Base-by-base conservation (phyloP, 2,329 filamentous ascomycete species). In the Penicillium freii region DNA sequence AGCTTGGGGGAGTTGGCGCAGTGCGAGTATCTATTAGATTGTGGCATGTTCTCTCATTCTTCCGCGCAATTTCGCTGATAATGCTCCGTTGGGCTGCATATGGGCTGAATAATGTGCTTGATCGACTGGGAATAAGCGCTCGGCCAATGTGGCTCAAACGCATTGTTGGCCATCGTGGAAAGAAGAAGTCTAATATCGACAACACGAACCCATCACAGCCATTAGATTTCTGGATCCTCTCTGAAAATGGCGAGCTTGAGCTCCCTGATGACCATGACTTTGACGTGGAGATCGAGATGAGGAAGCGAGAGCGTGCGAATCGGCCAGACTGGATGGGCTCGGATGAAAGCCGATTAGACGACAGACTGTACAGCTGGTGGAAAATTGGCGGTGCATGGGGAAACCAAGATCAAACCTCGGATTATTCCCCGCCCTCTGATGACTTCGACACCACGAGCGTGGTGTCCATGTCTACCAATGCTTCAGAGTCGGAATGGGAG, bases 371-470 rank as follows among this genome's bases (percentile, higher is more conserved):
- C 71, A 80, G 81, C 31, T 94, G 92, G 84, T 97, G 91, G 89
- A 86, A 89, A 51, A 80, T 82, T 53, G 91, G 91, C 21, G 91
- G 90, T 8, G 90, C 90, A 78, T 97, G 91, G 87, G 92, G 93
- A 1, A 87, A 87, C 17, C 81, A 87, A 33, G 93, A 97, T 71
- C 81, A 81, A 5, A 96, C 90, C 68, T 90, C 89, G 29, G 89
- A 93, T 61, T 97, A 92, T 71, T 73, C 80, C 33, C 87, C 87
- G 0, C 67, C 73, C 2, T 73, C 79, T 11, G 71, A 85, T 11
- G 81, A 87, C 44, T 86, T 88, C 69, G 91, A 95, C 69, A 84
- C 83, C 9, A 95, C 91, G 0, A 97, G 92, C 68, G 81, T 95
- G 36, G 77, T 94, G n/a, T 91, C 91, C 0, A 81, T 81, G 67